Evolutionary conservation across 2,329 filamentous ascomycete species (phyloP).

Genomic region (Fusarium pseudonygamai): DNA sequence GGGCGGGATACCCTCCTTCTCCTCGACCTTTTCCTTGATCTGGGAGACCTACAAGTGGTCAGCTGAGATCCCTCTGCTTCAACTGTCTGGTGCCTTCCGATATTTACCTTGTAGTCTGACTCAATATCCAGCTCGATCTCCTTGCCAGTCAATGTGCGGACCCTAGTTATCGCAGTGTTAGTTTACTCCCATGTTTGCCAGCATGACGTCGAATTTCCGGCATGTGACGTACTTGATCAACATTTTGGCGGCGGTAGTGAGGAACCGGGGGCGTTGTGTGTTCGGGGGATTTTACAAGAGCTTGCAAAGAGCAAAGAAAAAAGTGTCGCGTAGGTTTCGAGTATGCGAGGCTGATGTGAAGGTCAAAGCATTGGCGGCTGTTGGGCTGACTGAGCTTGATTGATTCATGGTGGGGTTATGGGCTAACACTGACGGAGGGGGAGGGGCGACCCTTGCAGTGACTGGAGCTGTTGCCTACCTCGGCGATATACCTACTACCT

Average conservation of each 20-base stretch:
- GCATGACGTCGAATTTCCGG: constrained; percentile 10
- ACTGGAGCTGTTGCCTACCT: constrained; percentile 8
- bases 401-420: constrained; percentile 39
- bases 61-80: background rate
- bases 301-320: background rate
- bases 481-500: background rate
- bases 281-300: background rate
- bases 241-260: constrained; percentile 44
- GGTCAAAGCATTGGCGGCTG: constrained; percentile 13
- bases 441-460: constrained; percentile 29
- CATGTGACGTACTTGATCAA: constrained; percentile 60
- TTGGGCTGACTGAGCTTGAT: constrained; percentile 35
- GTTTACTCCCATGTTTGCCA: constrained; percentile 12
- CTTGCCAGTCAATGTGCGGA: constrained; percentile 97
- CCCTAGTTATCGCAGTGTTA: constrained; percentile 63
- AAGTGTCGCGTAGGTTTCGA: constrained; percentile 2
- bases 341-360: constrained; percentile 39
- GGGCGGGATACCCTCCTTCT: constrained; percentile 98
- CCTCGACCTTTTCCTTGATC: constrained; percentile 99
- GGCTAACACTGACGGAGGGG: constrained; percentile 23
- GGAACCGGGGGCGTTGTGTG: background rate
- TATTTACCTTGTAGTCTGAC: constrained; percentile 83
- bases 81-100: background rate
- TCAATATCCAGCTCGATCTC: constrained; percentile 99
- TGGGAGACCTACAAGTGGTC: constrained; percentile 75